phyloP scores from a whole-genome alignment of 805 yeast genomes.

The Brettanomyces custersianus region DNA sequence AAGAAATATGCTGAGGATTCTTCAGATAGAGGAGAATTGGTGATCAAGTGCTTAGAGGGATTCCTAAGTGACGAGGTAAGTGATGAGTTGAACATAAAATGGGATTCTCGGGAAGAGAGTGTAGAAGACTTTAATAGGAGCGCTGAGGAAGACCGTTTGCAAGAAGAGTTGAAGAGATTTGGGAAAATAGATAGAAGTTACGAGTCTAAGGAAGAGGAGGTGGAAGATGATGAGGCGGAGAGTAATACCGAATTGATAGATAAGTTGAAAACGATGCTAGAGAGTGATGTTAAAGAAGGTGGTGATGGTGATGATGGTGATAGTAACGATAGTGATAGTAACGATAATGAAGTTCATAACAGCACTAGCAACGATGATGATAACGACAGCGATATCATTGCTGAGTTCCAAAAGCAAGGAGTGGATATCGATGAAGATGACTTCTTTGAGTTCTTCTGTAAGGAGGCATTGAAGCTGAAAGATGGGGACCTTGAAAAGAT shows the following conservation, averaged over 20 bases:
- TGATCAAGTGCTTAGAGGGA: slow-evolving; percentile 2
- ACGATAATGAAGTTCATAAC: background rate
- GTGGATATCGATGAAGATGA: slow-evolving; percentile 56
- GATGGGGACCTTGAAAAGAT: slow-evolving; percentile 36
- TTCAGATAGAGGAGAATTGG: background rate
- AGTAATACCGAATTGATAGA: slow-evolving; percentile 7
- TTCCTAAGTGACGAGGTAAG: slow-evolving; percentile 1
- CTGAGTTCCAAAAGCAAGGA: slow-evolving; percentile 8
- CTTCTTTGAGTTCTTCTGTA: slow-evolving; percentile 54
- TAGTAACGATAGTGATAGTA: background rate
- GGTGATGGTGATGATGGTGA: slow-evolving; percentile 2
- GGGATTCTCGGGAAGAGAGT: background rate
- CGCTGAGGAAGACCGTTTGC: slow-evolving; percentile 17
- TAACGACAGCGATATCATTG: background rate
- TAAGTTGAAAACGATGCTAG: slow-evolving; percentile 17
- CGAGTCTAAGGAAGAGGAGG: slow-evolving; percentile 14
- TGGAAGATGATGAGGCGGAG: slow-evolving; percentile 3
- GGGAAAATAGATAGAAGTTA: slow-evolving; percentile 14
- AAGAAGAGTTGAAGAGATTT: slow-evolving; percentile 19
- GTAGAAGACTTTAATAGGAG: slow-evolving; percentile 9
- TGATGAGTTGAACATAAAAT: background rate
- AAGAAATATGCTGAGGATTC: background rate
- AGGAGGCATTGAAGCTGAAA: slow-evolving; percentile 41
- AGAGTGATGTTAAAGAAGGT: slow-evolving; percentile 15
- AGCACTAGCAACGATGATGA: background rate